Evolutionary conservation across 805 yeast species (phyloP), one percentile per base, ranked within the genome.

Genomic region (Hyphopichia homilentoma): DNA sequence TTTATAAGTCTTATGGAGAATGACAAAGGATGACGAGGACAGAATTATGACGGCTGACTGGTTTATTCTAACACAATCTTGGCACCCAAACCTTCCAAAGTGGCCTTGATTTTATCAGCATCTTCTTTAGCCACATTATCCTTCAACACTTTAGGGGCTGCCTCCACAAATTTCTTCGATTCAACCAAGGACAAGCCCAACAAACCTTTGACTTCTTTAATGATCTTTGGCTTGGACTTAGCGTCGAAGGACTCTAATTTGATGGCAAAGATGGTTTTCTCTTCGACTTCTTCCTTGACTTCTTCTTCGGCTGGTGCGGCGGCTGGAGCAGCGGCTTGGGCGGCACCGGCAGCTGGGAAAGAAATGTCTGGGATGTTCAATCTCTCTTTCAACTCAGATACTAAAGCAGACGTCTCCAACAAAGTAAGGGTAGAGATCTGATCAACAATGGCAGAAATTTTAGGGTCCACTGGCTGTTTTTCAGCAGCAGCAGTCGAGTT

Each of bases 81-180:
- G 45, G 95, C 98, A 61, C 98, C 98, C 51, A 90, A 75, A 33
- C 79, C 93, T 70, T 93, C 98, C 57, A 93, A 75, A 41, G 95
- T 79, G 40, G 84, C 73, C 73, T 93, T 90, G 59, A 93, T 83
- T 76, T 89, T 88, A 54, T 90, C 97, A 46, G 97, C 97, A 52
- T 93, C 99, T 58, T 86, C 99, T 75, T 93, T 93, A 41, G 95
- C 82, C 40, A 93, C 88, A 51, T 88, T 87, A 52, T 93, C 99
- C 71, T 93, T 93, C 62, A 93, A 73, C 28, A 84, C 72, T 75
- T 93, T 93, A 50, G 99, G 99, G 41, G 99, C 97, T 52, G 87
- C 68, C 72, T 93, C 99, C 37, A 93, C 99, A 47, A 93, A 85
- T 70, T 93, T 93, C 80, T 93, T 93, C 41, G 97, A 85, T 60